Evolutionary conservation across 2,329 filamentous ascomycete species (phyloP), one percentile per base, ranked within the genome.

Genomic region (Aureobasidium melanogenum): DNA sequence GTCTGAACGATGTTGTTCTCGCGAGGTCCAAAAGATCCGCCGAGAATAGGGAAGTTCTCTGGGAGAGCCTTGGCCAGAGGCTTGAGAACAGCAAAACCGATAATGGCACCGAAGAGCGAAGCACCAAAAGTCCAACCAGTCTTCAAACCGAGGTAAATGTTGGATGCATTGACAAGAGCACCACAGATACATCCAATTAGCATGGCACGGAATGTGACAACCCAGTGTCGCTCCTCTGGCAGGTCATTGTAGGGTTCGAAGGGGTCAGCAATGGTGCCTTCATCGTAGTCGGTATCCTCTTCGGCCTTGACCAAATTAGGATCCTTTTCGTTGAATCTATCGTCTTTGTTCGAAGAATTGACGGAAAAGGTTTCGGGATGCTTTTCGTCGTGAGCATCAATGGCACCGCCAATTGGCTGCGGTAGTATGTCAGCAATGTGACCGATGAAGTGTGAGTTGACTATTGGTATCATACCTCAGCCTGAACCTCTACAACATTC

Each of bases 1-100:
- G 82, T 81, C 67, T 84, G 82, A 57, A 83, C 74, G 66, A 84
- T 83, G 65, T 79, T 82, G 73, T 85, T 85, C 68, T 85, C 82
- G 65, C 82, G 81, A 9, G 82, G 82, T 1, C 82, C 83, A 63
- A 85, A 84, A 34, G 70, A 70, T 3, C 77, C 78, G 34, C 82
- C 81, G 14, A 84, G 73, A 19, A 79, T 15, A 79, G 80, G 57
- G 81, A 71, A 59, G 72, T 73, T 56, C 69, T 69, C 36, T 6
- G 67, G 66, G 41, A 69, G 57, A 12, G 66, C 56, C 41, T 61
- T 65, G 32, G 67, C 64, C 5, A 69, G 51, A 32, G 67, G 63
- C 59, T 70, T 70, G 41, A 69, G 64, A 14, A 70, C 66, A n/a
- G 67, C 82, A 63, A 82, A 84, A 47, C 82, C 83, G 65, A 84